Base-by-base conservation (phyloP, 1,284 basidiomycete species). In the Ustilago hordei region DNA sequence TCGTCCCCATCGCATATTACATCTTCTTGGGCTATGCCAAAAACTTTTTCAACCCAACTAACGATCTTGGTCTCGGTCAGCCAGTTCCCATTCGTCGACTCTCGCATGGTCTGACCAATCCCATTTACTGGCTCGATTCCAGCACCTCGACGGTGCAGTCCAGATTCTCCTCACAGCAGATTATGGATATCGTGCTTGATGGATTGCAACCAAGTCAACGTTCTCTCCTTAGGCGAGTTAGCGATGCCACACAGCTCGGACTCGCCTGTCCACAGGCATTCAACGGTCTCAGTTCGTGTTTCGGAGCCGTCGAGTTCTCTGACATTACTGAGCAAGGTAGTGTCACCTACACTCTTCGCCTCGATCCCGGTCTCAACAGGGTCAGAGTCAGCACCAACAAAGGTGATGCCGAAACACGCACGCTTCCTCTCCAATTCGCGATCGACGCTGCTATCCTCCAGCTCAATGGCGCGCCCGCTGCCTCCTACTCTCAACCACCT, bases 341-440 rank as follows among this genome's bases (percentile, higher is more conserved):
- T 36, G 75, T 92, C 80, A 91, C 91, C 78, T 94, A 93, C 79
- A 93, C 92, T 0, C 89, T 93, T 55, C 87, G 89, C 19, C 90
- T 90, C 0, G 93, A 93, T 81, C 89, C 87, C 4, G 92, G 92
- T 8, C 86, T 93, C 32, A 86, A 86, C 34, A 89, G 89, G 64
- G 89, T 93, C 68, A 89, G 93, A 78, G 92, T 93, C 4, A 87
- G 88, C 38, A 87, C 88, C 35, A 91, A 92, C 80, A 88, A 85
- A 2, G 91, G 91, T 69, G 92, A 93, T 86, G 91, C 91, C 78
- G 92, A 93, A 84, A 86, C 87, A 60, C 88, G 91, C 57, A 88
- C 92, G 34, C 83, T 93, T 19, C 93, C 93, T 1, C 82, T 93
- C 15, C 93, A 94, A 78, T 92, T 92, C 89, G 91, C 92, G 5